These are phyloP conservation scores for Hyphodiscus hymeniophilus DNA, from an alignment of 495 filamentous ascomycete species.

Conservation along the genomic window DNA sequence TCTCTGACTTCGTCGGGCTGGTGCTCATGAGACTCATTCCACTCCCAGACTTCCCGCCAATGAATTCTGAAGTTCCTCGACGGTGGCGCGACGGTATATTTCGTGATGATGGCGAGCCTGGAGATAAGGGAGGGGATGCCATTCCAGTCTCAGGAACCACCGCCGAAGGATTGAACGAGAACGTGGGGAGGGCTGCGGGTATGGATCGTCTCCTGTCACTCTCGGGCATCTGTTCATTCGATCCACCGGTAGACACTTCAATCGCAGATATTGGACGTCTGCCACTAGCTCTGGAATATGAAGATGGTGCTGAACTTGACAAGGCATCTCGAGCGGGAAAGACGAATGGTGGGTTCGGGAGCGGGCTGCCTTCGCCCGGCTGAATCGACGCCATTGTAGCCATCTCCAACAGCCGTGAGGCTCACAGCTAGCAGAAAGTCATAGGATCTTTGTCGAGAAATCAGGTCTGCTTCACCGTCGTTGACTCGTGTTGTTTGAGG, in stretches of 20 bases:
- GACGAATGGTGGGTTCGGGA: conserved; percentile 56
- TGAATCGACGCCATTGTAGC: background rate
- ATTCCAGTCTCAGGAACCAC: conserved; percentile 17
- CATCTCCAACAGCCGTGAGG: background rate
- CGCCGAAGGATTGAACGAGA: conserved; percentile 54
- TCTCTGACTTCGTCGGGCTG: conserved; percentile 57
- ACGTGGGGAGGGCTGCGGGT: conserved; percentile 47
- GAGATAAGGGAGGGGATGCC: conserved; percentile 32
- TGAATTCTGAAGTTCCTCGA: conserved; percentile 69
- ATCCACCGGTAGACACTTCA: conserved; percentile 18
- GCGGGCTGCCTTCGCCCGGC: conserved; percentile 14
- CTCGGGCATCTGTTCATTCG: background rate
- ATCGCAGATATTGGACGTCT: conserved; percentile 40
- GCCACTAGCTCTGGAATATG: conserved; percentile 34
- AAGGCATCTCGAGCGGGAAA: conserved; percentile 41
- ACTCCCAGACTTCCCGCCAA: conserved; percentile 50
- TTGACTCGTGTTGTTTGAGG: no score
- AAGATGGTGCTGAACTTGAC: conserved; percentile 35
- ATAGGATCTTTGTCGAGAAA: conserved; percentile 2
- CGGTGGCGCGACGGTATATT: conserved; percentile 51
- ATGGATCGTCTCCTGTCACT: background rate
- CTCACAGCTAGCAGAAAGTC: conserved; percentile 1
- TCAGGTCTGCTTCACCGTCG: no score
- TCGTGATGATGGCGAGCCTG: conserved; percentile 26
- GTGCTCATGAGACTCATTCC: conserved; percentile 22